These are phyloP conservation scores for Aspergillus hiratsukae DNA, from an alignment of 2,329 filamentous ascomycete genomes.

Conservation along the genomic window DNA sequence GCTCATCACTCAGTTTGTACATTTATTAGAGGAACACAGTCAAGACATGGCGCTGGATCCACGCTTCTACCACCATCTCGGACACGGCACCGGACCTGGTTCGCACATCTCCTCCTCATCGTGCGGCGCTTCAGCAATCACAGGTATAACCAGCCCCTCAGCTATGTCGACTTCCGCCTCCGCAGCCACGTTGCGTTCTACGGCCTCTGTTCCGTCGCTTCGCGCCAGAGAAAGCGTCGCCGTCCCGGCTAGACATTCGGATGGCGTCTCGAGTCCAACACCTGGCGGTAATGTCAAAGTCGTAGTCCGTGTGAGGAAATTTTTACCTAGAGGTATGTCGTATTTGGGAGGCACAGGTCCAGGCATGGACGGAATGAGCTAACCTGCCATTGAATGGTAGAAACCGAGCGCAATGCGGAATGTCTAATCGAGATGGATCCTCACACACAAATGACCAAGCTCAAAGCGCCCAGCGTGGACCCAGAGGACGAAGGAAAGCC, in stretches of 20 bases:
- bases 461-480: constrained; percentile 64
- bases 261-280: constrained; percentile 45
- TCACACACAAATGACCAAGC: constrained; percentile 74
- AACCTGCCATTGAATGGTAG: constrained; percentile 43
- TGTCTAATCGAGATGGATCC: constrained; percentile 94
- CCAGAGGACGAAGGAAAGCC: constrained; percentile 48
- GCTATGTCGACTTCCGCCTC: constrained; percentile 34
- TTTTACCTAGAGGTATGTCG: constrained; percentile 67
- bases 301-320: constrained; percentile 74
- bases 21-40: constrained; percentile 35
- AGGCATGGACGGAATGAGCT: neutral
- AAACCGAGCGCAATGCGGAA: constrained; percentile 72
- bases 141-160: constrained; percentile 35
- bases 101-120: constrained; percentile 33
- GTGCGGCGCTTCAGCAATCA: constrained; percentile 30
- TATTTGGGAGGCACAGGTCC: neutral
- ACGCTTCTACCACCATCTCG: constrained; percentile 36
- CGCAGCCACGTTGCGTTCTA: constrained; percentile 47
- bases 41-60: constrained; percentile 40
- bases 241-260: constrained; percentile 48
- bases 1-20: constrained; percentile 35
- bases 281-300: constrained; percentile 74
- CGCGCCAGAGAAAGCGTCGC: constrained; percentile 67
- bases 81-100: constrained; percentile 24
- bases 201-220: constrained; percentile 73